Evolutionary conservation across 2,329 filamentous ascomycete genomes (phyloP).

Genomic region (Cadophora gregata): DNA sequence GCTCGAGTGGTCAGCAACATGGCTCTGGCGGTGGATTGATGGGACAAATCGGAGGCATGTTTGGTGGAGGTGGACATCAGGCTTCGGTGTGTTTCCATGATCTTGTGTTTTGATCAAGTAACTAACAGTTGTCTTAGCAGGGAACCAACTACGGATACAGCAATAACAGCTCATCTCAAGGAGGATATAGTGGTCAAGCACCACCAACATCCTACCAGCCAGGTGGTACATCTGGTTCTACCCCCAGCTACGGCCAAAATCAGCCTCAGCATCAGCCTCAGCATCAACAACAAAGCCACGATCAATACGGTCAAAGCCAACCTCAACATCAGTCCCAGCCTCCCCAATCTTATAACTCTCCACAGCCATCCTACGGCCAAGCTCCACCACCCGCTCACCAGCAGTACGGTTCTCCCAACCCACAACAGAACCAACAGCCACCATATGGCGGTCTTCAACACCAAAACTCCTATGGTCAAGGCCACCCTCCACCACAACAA

Average conservation of each 20-base stretch:
- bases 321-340: constrained; percentile 23
- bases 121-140: constrained; percentile 29
- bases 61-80: constrained; percentile 36
- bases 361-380: constrained; percentile 21
- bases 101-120: not conserved
- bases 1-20: constrained; percentile 39
- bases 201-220: constrained; percentile 67
- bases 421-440: constrained; percentile 27
- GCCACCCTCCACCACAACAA: constrained; percentile 28
- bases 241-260: constrained; percentile 24
- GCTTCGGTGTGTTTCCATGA: constrained; percentile 31
- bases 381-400: constrained; percentile 7
- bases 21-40: constrained; percentile 41
- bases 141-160: constrained; percentile 69
- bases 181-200: constrained; percentile 65
- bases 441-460: constrained; percentile 39
- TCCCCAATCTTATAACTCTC: constrained; percentile 23
- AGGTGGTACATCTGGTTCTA: constrained; percentile 28
- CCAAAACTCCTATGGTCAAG: constrained; percentile 34
- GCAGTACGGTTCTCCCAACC: constrained; percentile 28
- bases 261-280: constrained; percentile 21
- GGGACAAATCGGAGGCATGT: constrained; percentile 41
- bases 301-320: constrained; percentile 21
- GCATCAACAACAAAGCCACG: constrained; percentile 23
- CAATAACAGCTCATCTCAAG: constrained; percentile 52